Conservation (phyloP, 257 asterid species). For the Lantana camara region DNA sequence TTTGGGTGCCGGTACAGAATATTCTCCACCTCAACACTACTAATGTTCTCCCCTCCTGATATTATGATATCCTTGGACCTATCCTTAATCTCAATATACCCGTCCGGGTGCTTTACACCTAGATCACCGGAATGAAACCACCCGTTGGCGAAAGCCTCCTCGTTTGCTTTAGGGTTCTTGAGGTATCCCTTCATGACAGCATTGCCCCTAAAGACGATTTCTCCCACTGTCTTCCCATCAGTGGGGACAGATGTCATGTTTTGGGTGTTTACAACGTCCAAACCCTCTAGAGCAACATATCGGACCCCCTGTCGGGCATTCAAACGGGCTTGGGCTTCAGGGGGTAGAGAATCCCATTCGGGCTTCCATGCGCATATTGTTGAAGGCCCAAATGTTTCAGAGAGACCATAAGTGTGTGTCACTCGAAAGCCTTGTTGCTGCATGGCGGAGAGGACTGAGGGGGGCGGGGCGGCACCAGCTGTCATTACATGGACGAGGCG, state of each 20-base stretch:
- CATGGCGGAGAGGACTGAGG: constrained; percentile 77
- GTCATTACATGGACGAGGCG: constrained; percentile 84
- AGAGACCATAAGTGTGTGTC: constrained; percentile 88
- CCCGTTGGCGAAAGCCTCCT: constrained; percentile 74
- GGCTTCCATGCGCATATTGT: constrained; percentile 95
- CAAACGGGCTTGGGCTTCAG: constrained; percentile 66
- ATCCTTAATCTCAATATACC: constrained; percentile 82
- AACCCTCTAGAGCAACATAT: constrained; percentile 66
- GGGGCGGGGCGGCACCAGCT: constrained; percentile 98
- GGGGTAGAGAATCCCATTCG: constrained; percentile 86
- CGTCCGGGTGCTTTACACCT: constrained; percentile 88
- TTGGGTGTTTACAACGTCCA: constrained; percentile 65
- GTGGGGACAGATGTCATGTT: constrained; percentile 69
- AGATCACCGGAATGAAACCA: constrained; percentile 96
- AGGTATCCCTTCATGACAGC: constrained; percentile 91
- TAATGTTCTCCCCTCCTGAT: constrained; percentile 93
- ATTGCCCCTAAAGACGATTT: constrained; percentile 83
- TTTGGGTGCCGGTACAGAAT: constrained; percentile 77
- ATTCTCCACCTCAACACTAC: constrained; percentile 94
- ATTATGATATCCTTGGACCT: constrained; percentile 89
- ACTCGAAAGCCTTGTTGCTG: constrained; percentile 78
- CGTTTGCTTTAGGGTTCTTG: constrained; percentile 84
- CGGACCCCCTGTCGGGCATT: constrained; percentile 88
- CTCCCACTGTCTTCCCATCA: constrained; percentile 86
- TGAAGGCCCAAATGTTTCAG: constrained; percentile 93